A percentile compares a stretch with the other conserved stretches of the same genome.
These are phyloP conservation scores for Populus hybrid DNA, from an alignment of 441 rosid genomes.

Conservation along the genomic window DNA sequence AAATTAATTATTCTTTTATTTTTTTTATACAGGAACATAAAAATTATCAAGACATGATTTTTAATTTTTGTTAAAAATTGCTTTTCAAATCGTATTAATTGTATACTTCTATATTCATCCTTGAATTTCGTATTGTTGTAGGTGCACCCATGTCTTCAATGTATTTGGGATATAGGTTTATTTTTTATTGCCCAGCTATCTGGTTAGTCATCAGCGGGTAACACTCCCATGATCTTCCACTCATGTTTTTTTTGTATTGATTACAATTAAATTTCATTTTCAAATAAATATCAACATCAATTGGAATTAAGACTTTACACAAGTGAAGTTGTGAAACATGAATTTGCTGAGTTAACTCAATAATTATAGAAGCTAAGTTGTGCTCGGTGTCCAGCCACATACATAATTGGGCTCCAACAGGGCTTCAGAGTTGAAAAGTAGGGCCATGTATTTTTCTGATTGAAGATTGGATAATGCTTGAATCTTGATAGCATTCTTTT, in stretches of 20 bases:
- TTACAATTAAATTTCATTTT: too few species aligned
- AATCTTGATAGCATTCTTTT: not conserved
- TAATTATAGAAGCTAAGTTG: not conserved
- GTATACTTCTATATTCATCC: not conserved
- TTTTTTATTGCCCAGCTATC: not conserved
- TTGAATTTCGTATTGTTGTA: not conserved
- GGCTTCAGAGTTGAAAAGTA: not conserved
- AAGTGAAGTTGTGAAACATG: too few species aligned
- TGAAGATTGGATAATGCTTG: not conserved
- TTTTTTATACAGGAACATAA: too few species aligned
- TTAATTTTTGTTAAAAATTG: too few species aligned
- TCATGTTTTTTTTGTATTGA: too few species aligned
- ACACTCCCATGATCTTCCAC: too few species aligned
- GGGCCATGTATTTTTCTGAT: not conserved
- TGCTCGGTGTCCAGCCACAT: not conserved
- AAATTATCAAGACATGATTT: too few species aligned
- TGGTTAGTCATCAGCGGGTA: not conserved
- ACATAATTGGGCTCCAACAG: not conserved
- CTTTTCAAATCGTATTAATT: not conserved
- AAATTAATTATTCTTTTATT: too few species aligned
- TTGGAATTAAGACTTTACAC: too few species aligned
- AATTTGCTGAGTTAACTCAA: too few species aligned
- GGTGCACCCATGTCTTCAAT: not conserved
- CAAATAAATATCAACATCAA: too few species aligned
- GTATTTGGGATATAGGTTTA: not conserved